Conservation (phyloP, 2,329 filamentous ascomycete species). For the Paracamarosporium sp. region DNA sequence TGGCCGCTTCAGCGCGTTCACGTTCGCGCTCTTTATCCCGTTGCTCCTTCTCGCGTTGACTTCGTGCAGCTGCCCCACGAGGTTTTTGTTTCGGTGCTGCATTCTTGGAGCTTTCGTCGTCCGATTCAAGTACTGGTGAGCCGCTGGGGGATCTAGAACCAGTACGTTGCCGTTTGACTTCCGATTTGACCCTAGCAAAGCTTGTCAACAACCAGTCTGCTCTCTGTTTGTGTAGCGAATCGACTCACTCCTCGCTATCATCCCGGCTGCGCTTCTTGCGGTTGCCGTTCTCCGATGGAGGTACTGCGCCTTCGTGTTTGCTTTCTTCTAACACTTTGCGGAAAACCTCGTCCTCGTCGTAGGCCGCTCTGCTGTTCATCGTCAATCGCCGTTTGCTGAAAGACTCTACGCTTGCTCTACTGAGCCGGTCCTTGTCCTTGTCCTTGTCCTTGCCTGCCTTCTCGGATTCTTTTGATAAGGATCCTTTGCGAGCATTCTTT, state of each 20-base stretch:
- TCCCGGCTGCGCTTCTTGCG: conserved; percentile 86
- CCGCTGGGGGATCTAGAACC: conserved; percentile 55
- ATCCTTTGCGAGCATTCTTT: conserved; percentile 64
- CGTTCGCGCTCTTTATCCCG: conserved; percentile 71
- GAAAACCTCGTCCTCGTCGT: conserved; percentile 91
- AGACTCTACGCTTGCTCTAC: conserved; percentile 61
- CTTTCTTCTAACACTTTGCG: conserved; percentile 93
- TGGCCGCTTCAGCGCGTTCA: conserved; percentile 75
- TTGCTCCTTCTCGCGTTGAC: conserved; percentile 69
- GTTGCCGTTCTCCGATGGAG: conserved; percentile 60
- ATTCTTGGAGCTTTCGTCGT: conserved; percentile 66
- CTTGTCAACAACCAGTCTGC: conserved; percentile 32
- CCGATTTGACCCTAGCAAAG: conserved; percentile 69
- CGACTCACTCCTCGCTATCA: conserved; percentile 89
- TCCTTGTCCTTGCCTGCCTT: conserved; percentile 62
- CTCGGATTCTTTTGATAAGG: conserved; percentile 68
- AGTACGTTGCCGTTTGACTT: conserved; percentile 83
- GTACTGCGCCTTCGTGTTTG: conserved; percentile 74
- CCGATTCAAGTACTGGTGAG: conserved; percentile 69
- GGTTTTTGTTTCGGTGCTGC: conserved; percentile 53
- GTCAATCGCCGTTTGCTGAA: conserved; percentile 87
- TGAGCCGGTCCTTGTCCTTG: conserved; percentile 62
- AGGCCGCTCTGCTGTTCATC: conserved; percentile 96
- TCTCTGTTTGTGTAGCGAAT: conserved; percentile 12
- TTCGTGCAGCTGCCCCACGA: conserved; percentile 53